Evolutionary conservation across 73 alveolate species (phyloP).

Genomic region (Urostyla sp.): DNA sequence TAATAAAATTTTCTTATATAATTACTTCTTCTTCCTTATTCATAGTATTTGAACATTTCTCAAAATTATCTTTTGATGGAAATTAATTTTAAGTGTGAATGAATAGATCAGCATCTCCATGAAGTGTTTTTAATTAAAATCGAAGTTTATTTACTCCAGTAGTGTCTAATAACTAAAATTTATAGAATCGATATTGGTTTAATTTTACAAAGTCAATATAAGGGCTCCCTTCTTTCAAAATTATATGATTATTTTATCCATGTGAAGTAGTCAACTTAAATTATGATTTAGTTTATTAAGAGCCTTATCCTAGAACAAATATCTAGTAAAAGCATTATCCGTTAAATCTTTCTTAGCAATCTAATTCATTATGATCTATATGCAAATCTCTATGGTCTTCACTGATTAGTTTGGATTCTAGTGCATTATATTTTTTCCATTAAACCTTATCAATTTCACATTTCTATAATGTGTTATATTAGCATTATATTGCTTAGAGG

Average conservation of each 20-base stretch:
- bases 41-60: slow-evolving; percentile 13
- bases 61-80: neutral
- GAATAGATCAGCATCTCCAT: slow-evolving; percentile 35
- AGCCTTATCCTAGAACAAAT: neutral
- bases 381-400: neutral
- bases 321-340: slow-evolving; percentile 25
- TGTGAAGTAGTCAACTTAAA: slow-evolving; percentile 2
- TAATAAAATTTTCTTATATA: neutral
- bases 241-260: neutral
- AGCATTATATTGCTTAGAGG: neutral
- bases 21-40: neutral
- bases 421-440: neutral
- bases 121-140: slow-evolving; percentile 25
- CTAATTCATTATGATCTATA: slow-evolving; percentile 34
- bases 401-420: neutral
- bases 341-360: neutral
- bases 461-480: slow-evolving; percentile 5
- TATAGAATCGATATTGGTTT: slow-evolving; percentile 13
- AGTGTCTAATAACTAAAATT: neutral
- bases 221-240: neutral
- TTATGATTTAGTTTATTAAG: neutral
- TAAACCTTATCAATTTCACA: neutral
- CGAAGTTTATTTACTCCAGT: neutral
- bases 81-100: neutral
- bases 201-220: neutral